A percentile compares a stretch with the other conserved stretches of the same genome.
These are phyloP conservation scores for Colletotrichum sidae DNA, from an alignment of 2,329 filamentous ascomycete species.

Conservation along the genomic window DNA sequence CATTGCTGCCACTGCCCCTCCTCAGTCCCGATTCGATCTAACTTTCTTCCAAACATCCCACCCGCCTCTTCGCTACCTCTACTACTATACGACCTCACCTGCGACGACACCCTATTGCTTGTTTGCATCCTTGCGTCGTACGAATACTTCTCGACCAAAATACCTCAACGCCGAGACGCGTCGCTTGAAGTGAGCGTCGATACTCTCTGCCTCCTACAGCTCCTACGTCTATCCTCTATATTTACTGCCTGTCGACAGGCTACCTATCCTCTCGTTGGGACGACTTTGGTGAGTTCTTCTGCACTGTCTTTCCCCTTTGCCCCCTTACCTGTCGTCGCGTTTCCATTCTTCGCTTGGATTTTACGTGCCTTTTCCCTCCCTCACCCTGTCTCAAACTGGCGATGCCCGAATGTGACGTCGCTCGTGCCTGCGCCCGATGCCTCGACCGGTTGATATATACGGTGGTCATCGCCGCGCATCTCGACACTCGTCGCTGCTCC, in stretches of 20 bases:
- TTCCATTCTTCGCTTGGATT: neutral
- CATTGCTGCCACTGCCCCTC: constrained; percentile 1
- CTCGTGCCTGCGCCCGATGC: constrained; percentile 3
- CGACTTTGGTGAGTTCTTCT: constrained; percentile 27
- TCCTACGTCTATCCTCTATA: constrained; percentile 7
- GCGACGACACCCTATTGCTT: constrained; percentile 13
- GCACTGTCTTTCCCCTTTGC: neutral
- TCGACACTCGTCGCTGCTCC: neutral
- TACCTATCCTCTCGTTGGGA: constrained; percentile 7
- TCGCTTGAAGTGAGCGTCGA: constrained; percentile 20
- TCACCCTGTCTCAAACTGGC: neutral
- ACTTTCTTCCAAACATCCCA: constrained; percentile 1
- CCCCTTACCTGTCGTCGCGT: constrained; percentile 2
- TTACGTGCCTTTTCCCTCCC: constrained; percentile 9
- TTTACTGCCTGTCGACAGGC: constrained; percentile 24
- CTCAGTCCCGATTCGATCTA: constrained; percentile 14
- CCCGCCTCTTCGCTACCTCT: too few relatives aligned
- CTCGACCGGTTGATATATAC: neutral
- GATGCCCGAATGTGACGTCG: constrained; percentile 27
- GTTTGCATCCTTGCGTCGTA: constrained; percentile 6
- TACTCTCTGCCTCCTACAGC: neutral
- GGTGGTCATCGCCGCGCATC: neutral
- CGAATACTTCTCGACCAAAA: constrained; percentile 12
- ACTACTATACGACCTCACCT: neutral
- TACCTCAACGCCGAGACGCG: constrained; percentile 10